Evolutionary conservation across 345 rosid genomes (phyloP).

Genomic region (Arabis hirsuta): DNA sequence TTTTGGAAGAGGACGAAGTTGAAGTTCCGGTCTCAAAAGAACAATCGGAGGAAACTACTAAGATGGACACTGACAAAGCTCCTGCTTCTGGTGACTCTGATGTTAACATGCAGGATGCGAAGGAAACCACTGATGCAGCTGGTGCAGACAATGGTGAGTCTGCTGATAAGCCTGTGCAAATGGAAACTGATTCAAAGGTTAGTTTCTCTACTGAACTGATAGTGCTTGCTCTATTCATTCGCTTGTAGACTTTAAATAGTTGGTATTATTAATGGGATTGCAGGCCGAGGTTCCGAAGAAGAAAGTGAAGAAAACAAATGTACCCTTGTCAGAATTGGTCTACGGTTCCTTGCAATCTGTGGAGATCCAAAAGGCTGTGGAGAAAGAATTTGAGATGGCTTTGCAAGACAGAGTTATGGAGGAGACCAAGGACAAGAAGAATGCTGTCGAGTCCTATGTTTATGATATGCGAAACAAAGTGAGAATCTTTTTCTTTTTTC

Average conservation of each 20-base stretch:
- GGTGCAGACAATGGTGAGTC: slow-evolving; percentile 79
- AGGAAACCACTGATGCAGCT: slow-evolving; percentile 57
- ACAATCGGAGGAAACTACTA: slow-evolving; percentile 53
- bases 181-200: slow-evolving; percentile 88
- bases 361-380: slow-evolving; percentile 86
- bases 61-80: slow-evolving; percentile 85
- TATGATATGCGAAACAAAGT: slow-evolving; percentile 99
- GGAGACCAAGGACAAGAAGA: slow-evolving; percentile 94
- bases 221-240: not conserved
- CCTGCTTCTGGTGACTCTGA: slow-evolving; percentile 66
- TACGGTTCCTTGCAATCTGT: slow-evolving; percentile 68
- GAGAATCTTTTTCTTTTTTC: slow-evolving; percentile 15
- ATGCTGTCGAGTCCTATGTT: slow-evolving; percentile 97
- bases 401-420: slow-evolving; percentile 98
- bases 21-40: slow-evolving; percentile 82
- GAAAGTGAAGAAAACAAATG: slow-evolving; percentile 86
- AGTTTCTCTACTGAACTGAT: slow-evolving; percentile 29
- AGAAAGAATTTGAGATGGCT: slow-evolving; percentile 98
- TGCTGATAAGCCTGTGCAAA: slow-evolving; percentile 71
- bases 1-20: slow-evolving; percentile 90
- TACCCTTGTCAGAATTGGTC: slow-evolving; percentile 74
- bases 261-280: not conserved
- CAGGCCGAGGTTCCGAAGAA: slow-evolving; percentile 86
- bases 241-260: slow-evolving; percentile 14
- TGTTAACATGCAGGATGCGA: slow-evolving; percentile 82